Evolutionary conservation across 2,329 filamentous ascomycete genomes (phyloP).

Genomic region (Cladophialophora bantiana): DNA sequence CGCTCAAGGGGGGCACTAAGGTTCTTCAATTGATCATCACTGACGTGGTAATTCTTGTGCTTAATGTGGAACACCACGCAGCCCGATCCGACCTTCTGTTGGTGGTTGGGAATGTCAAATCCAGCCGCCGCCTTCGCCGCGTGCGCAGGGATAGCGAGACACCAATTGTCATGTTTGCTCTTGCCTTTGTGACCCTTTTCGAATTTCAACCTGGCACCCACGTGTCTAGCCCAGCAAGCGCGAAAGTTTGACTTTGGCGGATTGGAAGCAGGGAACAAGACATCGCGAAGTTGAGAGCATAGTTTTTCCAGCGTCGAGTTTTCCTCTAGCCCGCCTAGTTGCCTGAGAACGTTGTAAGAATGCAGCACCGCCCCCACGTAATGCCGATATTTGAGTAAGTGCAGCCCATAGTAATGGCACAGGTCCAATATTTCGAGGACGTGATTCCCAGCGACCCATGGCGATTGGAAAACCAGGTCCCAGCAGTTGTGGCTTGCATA

Average conservation of each 20-base stretch:
- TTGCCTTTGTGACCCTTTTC: conserved; percentile 39
- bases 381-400: conserved; percentile 42
- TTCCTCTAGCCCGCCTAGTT: conserved; percentile 35
- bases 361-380: conserved; percentile 43
- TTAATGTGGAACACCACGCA: conserved; percentile 41
- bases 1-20: background rate
- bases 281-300: conserved; percentile 34
- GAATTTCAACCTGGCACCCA: conserved; percentile 43
- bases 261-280: conserved; percentile 41
- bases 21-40: conserved; percentile 29
- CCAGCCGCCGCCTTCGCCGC: conserved; percentile 41
- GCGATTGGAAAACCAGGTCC: conserved; percentile 43
- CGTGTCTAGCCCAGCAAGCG: conserved; percentile 40
- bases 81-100: conserved; percentile 20
- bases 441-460: conserved; percentile 43
- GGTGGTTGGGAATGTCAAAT: conserved; percentile 34
- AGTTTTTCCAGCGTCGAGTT: conserved; percentile 41
- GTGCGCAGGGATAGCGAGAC: conserved; percentile 41
- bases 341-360: conserved; percentile 41
- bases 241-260: conserved; percentile 41
- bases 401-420: conserved; percentile 42
- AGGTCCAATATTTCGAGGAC: conserved; percentile 43
- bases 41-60: conserved; percentile 37
- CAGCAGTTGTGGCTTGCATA: conserved; percentile 41
- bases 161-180: conserved; percentile 39